phyloP scores from a whole-genome alignment of 2,329 filamentous ascomycete species.

The Colletotrichum eremochloae region DNA sequence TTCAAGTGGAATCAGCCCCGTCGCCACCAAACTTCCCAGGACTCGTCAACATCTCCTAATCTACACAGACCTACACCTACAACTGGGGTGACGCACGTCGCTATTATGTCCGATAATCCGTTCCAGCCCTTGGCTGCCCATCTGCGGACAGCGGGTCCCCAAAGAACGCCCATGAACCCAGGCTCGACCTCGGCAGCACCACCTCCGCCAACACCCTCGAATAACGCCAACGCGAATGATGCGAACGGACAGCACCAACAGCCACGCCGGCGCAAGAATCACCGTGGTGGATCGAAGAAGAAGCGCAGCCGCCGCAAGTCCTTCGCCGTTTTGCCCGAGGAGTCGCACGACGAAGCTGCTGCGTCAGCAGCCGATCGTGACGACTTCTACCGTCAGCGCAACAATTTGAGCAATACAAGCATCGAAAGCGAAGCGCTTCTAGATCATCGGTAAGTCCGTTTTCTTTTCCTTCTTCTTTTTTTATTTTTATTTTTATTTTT shows the following conservation, averaged over 20 bases:
- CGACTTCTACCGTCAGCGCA: constrained; percentile 64
- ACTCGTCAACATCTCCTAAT: constrained; percentile 15
- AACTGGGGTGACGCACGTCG: constrained; percentile 25
- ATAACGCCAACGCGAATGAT: constrained; percentile 32
- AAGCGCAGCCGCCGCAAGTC: constrained; percentile 83
- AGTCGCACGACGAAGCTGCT: constrained; percentile 56
- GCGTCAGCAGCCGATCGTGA: constrained; percentile 50
- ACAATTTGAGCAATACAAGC: constrained; percentile 84
- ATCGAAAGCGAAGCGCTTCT: constrained; percentile 89
- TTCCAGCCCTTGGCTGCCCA: constrained; percentile 47
- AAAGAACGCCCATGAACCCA: constrained; percentile 31
- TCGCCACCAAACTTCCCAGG: constrained; percentile 34
- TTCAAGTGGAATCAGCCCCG: constrained; percentile 38
- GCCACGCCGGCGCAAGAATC: constrained; percentile 72
- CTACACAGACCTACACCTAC: constrained; percentile 26
- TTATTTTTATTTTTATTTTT: too few species aligned
- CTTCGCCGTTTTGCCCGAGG: constrained; percentile 76
- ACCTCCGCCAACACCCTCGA: constrained; percentile 30
- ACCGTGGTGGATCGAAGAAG: constrained; percentile 83
- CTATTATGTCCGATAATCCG: constrained; percentile 51
- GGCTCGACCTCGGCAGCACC: constrained; percentile 39
- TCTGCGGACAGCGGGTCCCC: constrained; percentile 30
- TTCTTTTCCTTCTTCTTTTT: constrained; percentile 31
- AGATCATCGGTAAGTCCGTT: constrained; percentile 78
- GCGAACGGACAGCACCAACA: constrained; percentile 37